These are phyloP conservation scores for Coniosporium tulheliwenetii DNA, from an alignment of 2,329 filamentous ascomycete genomes.

Conservation along the genomic window DNA sequence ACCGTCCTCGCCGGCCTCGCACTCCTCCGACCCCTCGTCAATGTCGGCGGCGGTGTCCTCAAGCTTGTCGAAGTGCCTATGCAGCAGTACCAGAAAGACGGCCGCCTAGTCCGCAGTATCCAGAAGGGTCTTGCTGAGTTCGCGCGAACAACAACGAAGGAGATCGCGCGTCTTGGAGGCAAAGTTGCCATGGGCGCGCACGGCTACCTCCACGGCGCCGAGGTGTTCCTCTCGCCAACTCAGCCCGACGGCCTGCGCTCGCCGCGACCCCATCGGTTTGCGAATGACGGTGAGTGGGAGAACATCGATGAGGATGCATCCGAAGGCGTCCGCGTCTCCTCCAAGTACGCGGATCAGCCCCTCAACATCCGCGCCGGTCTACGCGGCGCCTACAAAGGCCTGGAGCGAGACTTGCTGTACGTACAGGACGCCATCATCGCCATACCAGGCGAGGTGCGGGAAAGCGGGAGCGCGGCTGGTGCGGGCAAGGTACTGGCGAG, in stretches of 20 bases:
- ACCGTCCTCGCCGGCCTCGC: slow-evolving; percentile 78
- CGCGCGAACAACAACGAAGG: slow-evolving; percentile 82
- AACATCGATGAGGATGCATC: slow-evolving; percentile 43
- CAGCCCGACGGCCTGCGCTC: slow-evolving; percentile 4
- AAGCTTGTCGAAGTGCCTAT: slow-evolving; percentile 83
- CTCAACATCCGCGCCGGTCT: slow-evolving; percentile 77
- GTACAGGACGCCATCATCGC: slow-evolving; percentile 88
- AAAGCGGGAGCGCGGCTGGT: slow-evolving; percentile 65
- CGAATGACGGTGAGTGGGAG: slow-evolving; percentile 25
- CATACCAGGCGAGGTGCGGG: slow-evolving; percentile 80
- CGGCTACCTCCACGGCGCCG: slow-evolving; percentile 77
- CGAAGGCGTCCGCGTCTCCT: slow-evolving; percentile 62
- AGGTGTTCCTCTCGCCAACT: slow-evolving; percentile 49
- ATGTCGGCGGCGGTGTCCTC: slow-evolving; percentile 73
- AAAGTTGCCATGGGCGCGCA: slow-evolving; percentile 93
- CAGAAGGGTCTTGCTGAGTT: slow-evolving; percentile 83
- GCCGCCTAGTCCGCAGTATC: slow-evolving; percentile 78
- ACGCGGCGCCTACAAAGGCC: slow-evolving; percentile 62
- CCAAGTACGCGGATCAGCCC: slow-evolving; percentile 87
- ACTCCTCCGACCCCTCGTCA: slow-evolving; percentile 78
- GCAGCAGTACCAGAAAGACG: slow-evolving; percentile 85
- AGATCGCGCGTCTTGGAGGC: slow-evolving; percentile 85
- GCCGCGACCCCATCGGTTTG: slow-evolving; percentile 4
- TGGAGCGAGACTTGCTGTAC: slow-evolving; percentile 74
- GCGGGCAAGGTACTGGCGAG: slow-evolving; percentile 64